Evolutionary conservation across 371 early-diverging fungal genomes (phyloP).

Genomic region (Circinella minor): DNA sequence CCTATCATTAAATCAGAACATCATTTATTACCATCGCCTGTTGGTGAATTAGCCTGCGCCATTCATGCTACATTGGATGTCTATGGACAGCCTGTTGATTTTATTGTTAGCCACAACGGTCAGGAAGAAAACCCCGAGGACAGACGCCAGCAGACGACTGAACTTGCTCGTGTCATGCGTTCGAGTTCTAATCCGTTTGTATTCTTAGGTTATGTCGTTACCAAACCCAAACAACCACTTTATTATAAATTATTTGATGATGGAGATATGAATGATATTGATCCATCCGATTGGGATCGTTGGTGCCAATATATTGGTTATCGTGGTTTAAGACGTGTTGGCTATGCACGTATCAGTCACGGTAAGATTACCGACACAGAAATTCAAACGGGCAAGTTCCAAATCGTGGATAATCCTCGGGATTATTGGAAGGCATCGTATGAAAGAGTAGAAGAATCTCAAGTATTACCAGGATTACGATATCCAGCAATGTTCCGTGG

Average conservation of each 20-base stretch:
- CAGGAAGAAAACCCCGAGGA: conserved; percentile 83
- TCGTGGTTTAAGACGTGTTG: conserved; percentile 77
- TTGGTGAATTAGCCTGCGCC: conserved; percentile 85
- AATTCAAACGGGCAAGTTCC: conserved; percentile 85
- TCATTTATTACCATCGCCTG: conserved; percentile 81
- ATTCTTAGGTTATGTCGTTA: conserved; percentile 86
- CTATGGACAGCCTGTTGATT: conserved; percentile 79
- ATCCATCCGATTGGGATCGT: conserved; percentile 77
- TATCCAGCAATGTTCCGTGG: conserved; percentile 77
- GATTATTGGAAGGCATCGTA: conserved; percentile 65
- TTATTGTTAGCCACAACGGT: conserved; percentile 86
- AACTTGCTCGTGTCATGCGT: conserved; percentile 78
- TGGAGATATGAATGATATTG: conserved; percentile 78
- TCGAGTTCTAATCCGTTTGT: conserved; percentile 77
- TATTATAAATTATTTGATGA: conserved; percentile 70
- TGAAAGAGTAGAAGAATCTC: conserved; percentile 54
- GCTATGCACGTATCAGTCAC: conserved; percentile 80
- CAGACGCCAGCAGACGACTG: conserved; percentile 79
- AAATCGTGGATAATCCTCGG: conserved; percentile 59
- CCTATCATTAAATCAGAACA: conserved; percentile 76
- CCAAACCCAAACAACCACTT: conserved; percentile 67
- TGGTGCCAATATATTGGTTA: conserved; percentile 89
- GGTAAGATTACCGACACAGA: conserved; percentile 87
- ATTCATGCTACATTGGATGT: conserved; percentile 87
- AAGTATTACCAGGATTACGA: conserved; percentile 58